Evolutionary conservation across 2,329 filamentous ascomycete species (phyloP), one percentile per base, ranked within the genome.

Genomic region (Ceratocystis diversiconidia): DNA sequence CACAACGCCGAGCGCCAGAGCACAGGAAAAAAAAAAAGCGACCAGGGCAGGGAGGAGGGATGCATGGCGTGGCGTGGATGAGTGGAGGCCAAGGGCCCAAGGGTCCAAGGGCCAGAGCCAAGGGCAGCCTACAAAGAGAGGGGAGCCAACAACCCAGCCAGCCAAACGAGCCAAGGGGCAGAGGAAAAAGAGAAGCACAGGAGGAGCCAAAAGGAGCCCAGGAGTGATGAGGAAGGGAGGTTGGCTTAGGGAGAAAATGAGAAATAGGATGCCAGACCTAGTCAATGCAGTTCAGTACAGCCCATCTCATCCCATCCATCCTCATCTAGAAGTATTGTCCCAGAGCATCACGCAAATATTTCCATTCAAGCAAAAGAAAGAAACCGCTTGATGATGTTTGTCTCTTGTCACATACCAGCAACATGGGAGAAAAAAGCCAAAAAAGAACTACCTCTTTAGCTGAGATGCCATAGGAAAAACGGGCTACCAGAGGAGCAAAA

Each of bases 181-280:
- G 55, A 63, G 17, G 48, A 66, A 43, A 19, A 19, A 48, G 46
- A 48, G 46, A 19, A 52, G 61, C 17, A 22, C 17, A 44, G 43
- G 19, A 43, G 60, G 32, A 46, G 36, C 32, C 60, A 61, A 22
- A 61, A 22, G 7, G 22, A 44, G 59, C 30, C 43, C 28, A 43
- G 7, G 63, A 61, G 36, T 41, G 63, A 57, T 15, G 30, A 19
- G 57, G 32, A 32, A 19, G 60, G 65, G 62, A 65, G 66, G 66
- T 65, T 67, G 66, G 66, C 62, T 64, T 60, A 67, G 66, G 62
- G 65, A 66, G 65, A 62, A 59, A 32, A 59, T 32, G 65, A 63
- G 65, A 66, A 66, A 63, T 41, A 41, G 65, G 65, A 66, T 63
- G 55, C 66, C 66, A 67, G 62, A 57, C 62, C 66, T 28, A 52